Evolutionary conservation across 139 green algal species (phyloP).

Genomic region (Chlorella sp.): DNA sequence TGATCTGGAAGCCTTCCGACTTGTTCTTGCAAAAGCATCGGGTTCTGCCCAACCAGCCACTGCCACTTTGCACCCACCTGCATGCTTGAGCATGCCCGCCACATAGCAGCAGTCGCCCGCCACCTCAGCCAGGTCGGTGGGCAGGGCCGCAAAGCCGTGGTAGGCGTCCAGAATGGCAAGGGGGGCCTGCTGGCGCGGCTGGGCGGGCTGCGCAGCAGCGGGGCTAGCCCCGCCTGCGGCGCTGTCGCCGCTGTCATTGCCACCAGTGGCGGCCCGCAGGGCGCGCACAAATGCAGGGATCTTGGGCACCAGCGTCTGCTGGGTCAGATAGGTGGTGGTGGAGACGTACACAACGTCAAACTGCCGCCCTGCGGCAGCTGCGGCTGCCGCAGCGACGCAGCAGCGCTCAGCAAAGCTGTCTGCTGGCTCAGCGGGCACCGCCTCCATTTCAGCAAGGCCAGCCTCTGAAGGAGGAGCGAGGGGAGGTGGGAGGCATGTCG

Average conservation of each 20-base stretch:
- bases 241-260: too few species aligned
- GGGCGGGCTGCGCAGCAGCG: too few species aligned
- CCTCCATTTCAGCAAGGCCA: slow-evolving; percentile 13
- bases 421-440: slow-evolving; percentile 29
- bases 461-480: neutral
- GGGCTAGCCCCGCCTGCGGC: neutral
- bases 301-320: slow-evolving; percentile 29
- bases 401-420: slow-evolving; percentile 20
- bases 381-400: neutral
- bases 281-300: slow-evolving; percentile 7
- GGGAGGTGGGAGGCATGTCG: neutral
- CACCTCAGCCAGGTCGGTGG: slow-evolving; percentile 16
- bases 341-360: slow-evolving; percentile 25
- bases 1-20: too few species aligned
- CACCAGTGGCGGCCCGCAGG: neutral
- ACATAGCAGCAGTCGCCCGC: slow-evolving; percentile 32
- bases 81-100: slow-evolving; percentile 39
- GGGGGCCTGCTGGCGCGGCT: too few species aligned
- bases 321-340: slow-evolving; percentile 27
- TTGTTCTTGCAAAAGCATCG: too few species aligned
- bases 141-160: slow-evolving; percentile 34
- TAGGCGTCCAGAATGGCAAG: slow-evolving; percentile 38
- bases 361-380: neutral
- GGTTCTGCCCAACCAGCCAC: too few species aligned
- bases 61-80: slow-evolving; percentile 15